Conservation (phyloP, 2,329 filamentous ascomycete species). For the Monosporascus sp. region DNA sequence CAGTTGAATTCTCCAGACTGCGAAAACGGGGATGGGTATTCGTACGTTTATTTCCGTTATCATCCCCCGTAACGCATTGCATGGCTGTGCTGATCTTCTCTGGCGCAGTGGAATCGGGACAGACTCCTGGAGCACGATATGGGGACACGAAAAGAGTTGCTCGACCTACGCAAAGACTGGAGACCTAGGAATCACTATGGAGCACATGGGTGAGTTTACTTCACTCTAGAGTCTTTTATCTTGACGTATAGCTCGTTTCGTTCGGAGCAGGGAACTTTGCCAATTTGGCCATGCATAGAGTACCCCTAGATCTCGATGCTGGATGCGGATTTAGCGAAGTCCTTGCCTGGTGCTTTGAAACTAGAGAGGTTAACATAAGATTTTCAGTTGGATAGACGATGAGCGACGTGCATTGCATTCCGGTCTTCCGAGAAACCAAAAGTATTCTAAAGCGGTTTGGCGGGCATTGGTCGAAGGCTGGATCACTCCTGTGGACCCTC, state of each 20-base stretch:
- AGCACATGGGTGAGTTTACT: background rate
- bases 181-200: background rate
- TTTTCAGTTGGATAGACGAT: background rate
- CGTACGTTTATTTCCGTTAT: background rate
- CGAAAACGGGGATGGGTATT: background rate
- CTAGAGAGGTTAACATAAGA: background rate
- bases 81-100: background rate
- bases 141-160: too few relatives aligned
- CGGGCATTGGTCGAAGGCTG: background rate
- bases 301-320: too few relatives aligned
- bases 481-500: background rate
- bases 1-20: background rate
- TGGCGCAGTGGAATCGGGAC: background rate
- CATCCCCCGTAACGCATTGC: background rate
- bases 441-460: background rate
- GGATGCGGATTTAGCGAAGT: too few relatives aligned
- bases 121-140: background rate
- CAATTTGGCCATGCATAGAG: too few relatives aligned
- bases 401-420: background rate
- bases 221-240: too few relatives aligned
- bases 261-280: too few relatives aligned
- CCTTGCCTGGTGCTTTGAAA: background rate
- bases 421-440: too few relatives aligned
- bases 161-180: too few relatives aligned
- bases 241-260: too few relatives aligned